A percentile compares a stretch with the other conserved stretches of the same genome.
phyloP scores from a whole-genome alignment of 345 rosid genomes.

The Isatis tinctoria region DNA sequence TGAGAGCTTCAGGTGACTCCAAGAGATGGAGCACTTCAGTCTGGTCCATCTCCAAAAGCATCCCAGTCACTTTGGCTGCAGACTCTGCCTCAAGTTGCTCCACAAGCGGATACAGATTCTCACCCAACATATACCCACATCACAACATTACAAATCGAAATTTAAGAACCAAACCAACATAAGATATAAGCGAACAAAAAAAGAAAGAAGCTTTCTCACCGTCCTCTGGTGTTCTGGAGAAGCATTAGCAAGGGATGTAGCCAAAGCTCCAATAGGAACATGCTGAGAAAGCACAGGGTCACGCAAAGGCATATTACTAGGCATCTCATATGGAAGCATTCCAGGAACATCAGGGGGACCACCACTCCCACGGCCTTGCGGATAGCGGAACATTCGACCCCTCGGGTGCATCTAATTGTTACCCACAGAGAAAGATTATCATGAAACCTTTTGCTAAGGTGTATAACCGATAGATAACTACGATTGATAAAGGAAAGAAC shows the following conservation, averaged over 20 bases:
- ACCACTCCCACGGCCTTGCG: slow-evolving; percentile 62
- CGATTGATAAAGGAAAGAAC: slow-evolving; percentile 17
- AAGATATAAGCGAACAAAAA: not conserved
- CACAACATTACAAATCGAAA: not conserved
- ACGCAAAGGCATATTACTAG: slow-evolving; percentile 49
- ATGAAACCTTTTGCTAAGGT: not conserved
- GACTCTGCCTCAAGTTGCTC: slow-evolving; percentile 87
- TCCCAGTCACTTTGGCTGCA: slow-evolving; percentile 92
- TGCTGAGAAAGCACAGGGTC: slow-evolving; percentile 57
- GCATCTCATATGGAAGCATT: slow-evolving; percentile 75
- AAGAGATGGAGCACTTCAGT: slow-evolving; percentile 90
- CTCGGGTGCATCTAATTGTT: slow-evolving; percentile 63
- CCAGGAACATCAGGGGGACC: slow-evolving; percentile 51
- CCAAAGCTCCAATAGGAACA: slow-evolving; percentile 79
- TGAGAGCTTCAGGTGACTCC: slow-evolving; percentile 91
- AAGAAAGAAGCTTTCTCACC: slow-evolving; percentile 35
- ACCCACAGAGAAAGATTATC: not conserved
- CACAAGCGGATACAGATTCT: slow-evolving; percentile 89
- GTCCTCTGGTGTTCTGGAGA: slow-evolving; percentile 83
- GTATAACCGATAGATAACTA: not conserved
- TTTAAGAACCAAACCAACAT: not conserved
- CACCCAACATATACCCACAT: slow-evolving; percentile 76
- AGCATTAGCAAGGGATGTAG: slow-evolving; percentile 85
- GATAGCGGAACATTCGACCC: slow-evolving; percentile 65
- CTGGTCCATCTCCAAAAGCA: slow-evolving; percentile 98